These are phyloP conservation scores for Colletotrichum truncatum DNA, from an alignment of 2,329 filamentous ascomycete genomes.

Conservation along the genomic window DNA sequence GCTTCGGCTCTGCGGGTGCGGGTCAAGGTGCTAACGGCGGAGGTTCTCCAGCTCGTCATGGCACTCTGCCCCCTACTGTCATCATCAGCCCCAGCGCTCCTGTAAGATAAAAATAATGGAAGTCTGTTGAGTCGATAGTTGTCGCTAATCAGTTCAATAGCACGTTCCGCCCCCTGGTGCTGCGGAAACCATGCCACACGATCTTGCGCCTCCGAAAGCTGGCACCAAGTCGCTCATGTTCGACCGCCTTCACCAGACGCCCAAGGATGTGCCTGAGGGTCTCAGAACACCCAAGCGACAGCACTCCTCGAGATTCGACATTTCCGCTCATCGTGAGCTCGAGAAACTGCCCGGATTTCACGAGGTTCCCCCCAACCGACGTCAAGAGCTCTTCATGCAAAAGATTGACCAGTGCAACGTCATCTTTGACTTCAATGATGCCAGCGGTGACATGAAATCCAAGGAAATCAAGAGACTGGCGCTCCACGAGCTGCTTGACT, in stretches of 20 bases:
- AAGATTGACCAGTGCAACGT: constrained; percentile 99
- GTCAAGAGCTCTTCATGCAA: constrained; percentile 98
- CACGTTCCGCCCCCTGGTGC: constrained; percentile 93
- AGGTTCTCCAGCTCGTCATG: constrained; percentile 71
- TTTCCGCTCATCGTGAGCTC: constrained; percentile 94
- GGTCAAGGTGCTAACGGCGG: constrained; percentile 52
- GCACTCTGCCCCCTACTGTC: constrained; percentile 81
- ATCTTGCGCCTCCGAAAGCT: constrained; percentile 92
- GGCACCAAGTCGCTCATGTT: constrained; percentile 90
- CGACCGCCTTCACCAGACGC: constrained; percentile 89
- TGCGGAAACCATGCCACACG: constrained; percentile 97
- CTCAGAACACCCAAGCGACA: constrained; percentile 95
- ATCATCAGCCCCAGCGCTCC: constrained; percentile 95
- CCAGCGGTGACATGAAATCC: constrained; percentile 98
- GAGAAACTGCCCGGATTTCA: constrained; percentile 98
- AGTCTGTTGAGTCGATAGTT: background rate
- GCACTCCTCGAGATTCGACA: constrained; percentile 97
- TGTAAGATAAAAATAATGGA: constrained; percentile 61
- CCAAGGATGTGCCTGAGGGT: constrained; percentile 95
- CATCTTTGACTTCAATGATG: constrained; percentile 99
- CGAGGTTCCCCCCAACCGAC: constrained; percentile 92
- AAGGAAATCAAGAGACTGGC: constrained; percentile 99
- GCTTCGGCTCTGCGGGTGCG: constrained; percentile 48
- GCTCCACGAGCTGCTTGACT: constrained; percentile 94
- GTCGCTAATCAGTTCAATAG: constrained; percentile 51